Conservation (phyloP, 2,329 filamentous ascomycete species). For the Fusarium stilboides region DNA sequence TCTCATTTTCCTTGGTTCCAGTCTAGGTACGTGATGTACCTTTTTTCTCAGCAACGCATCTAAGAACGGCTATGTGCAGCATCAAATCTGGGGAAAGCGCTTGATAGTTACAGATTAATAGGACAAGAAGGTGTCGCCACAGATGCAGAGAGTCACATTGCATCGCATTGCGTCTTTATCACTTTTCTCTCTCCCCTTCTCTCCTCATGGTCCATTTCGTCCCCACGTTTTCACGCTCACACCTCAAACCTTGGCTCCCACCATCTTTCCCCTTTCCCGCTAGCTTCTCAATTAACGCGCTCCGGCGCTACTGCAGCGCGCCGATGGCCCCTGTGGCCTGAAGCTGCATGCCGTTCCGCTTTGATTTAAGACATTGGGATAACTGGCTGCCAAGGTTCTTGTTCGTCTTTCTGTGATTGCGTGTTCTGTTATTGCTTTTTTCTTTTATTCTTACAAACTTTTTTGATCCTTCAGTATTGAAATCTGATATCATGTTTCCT, state of each 20-base stretch:
- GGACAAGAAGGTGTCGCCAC: constrained; percentile 11
- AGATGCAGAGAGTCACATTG: constrained; percentile 5
- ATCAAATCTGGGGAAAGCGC: constrained; percentile 1
- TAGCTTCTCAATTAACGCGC: not conserved
- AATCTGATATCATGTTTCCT: not conserved
- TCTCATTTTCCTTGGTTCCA: not conserved
- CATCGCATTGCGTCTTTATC: constrained; percentile 9
- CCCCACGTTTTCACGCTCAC: constrained; percentile 16
- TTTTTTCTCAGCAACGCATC: not conserved
- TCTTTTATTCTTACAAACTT: not conserved
- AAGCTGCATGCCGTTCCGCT: not conserved
- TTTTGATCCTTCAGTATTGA: not conserved
- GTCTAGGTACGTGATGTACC: not conserved
- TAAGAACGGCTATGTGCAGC: not conserved
- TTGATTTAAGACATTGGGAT: not conserved
- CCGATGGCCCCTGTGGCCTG: not conserved
- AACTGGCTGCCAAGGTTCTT: not conserved
- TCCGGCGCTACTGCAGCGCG: constrained; percentile 24
- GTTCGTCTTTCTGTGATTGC: not conserved
- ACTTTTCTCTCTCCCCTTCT: constrained; percentile 16
- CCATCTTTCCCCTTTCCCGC: constrained; percentile 20
- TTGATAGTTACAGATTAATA: not conserved
- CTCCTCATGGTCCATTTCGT: not conserved
- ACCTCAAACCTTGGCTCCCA: constrained; percentile 29
- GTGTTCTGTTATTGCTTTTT: constrained; percentile 4